Base-by-base conservation (phyloP, 768 basidiomycete species). In the Heimioporus sp. region DNA sequence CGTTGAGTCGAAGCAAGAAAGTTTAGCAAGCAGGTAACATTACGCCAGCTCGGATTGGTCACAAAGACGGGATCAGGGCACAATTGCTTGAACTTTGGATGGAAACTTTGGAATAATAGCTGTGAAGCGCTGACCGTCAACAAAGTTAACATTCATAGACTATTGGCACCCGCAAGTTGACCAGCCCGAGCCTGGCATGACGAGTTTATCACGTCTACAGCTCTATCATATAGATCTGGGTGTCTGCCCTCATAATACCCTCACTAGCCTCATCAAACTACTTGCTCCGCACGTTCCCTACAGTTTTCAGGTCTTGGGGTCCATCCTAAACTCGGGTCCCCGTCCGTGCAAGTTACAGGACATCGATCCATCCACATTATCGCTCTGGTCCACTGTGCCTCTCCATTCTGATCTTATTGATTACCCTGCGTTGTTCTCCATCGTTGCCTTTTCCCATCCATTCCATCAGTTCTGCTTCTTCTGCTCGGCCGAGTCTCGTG, bases 361-460 rank as follows among this genome's bases (percentile, higher is more conserved):
- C n/a, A 17, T 55, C 3, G 51, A 66, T 30, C 32, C 54, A 45
- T 54, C 64, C 43, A 51, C 57, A 42, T 21, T 55, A 34, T 49
- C 30, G 0, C 49, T 61, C 35, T 61, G 65, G 64, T 62, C 64
- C 4, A 60, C 64, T 21, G 31, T 46, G 42, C 60, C 51, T 20
- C 30, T 56, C 13, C 28, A 16, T 43, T n/a, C 30, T 2, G 24
- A 42, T 30, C n/a, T 39, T 35, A 43, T 32, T 15, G 6, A 46
- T 16, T 20, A 16, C n/a, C 43, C 56, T 5, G 21, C 11, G 20
- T 40, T 58, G 28, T 65, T 60, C 51, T 67, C 67, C 10, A 43
- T 65, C 21, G 20, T 55, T 19, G 13, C 28, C n/a, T 58, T 56
- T 36, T 62, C 57, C 24, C 52, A 54, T 42, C 2, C 42, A 10